A percentile compares a stretch with the other conserved stretches of the same genome.
Conservation (phyloP, 805 yeast genomes). For the Monosporozyma servazzii region DNA sequence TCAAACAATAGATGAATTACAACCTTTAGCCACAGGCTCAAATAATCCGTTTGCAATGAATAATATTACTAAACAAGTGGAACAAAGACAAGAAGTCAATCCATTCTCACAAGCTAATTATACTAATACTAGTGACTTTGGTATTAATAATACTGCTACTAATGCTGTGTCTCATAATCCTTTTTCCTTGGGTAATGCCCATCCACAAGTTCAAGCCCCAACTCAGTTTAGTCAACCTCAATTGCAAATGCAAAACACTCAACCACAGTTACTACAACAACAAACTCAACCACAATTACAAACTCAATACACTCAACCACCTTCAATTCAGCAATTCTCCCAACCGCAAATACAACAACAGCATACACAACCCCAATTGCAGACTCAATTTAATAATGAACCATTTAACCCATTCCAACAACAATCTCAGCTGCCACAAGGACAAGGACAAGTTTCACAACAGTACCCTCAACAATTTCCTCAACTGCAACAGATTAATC, state of each 20-base stretch:
- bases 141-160: background rate
- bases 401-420: background rate
- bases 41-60: slow-evolving; percentile 32
- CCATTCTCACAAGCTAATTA: slow-evolving; percentile 4
- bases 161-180: slow-evolving; percentile 1
- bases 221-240: background rate
- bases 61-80: slow-evolving; percentile 11
- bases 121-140: background rate
- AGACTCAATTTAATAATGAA: background rate
- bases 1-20: slow-evolving; percentile 7
- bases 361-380: slow-evolving; percentile 2
- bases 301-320: background rate
- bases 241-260: background rate
- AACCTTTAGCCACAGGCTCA: slow-evolving; percentile 22
- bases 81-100: slow-evolving; percentile 1
- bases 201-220: background rate
- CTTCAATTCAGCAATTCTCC: background rate
- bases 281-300: background rate
- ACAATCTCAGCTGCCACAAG: slow-evolving; percentile 1
- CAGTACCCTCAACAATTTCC: slow-evolving; percentile 8
- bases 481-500: slow-evolving; percentile 1
- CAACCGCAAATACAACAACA: background rate
- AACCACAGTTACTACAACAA: slow-evolving; percentile 2
- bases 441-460: slow-evolving; percentile 6
- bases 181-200: background rate